phyloP scores from a whole-genome alignment of 2,329 filamentous ascomycete species.

The Domatiomyces catenatus region DNA sequence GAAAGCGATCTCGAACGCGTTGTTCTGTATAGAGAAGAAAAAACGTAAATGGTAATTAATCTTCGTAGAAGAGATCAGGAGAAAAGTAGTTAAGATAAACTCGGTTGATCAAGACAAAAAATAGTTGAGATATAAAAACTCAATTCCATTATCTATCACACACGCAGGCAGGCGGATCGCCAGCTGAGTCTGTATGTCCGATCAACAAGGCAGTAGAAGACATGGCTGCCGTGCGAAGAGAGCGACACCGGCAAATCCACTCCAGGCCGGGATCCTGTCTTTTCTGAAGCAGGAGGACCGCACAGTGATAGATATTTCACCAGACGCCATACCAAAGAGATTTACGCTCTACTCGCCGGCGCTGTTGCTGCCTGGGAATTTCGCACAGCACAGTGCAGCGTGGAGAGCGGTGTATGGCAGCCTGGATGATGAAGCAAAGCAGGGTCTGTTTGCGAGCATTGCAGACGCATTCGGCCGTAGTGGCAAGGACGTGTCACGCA shows the following conservation, averaged over 20 bases:
- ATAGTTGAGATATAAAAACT: no score
- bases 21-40: no score
- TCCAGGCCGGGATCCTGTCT: conserved; percentile 21
- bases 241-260: conserved; percentile 15
- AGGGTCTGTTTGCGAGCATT: conserved; percentile 29
- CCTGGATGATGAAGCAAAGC: conserved; percentile 19
- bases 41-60: no score
- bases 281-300: conserved; percentile 15
- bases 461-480: conserved; percentile 23
- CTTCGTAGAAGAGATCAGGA: no score
- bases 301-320: not conserved
- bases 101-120: no score
- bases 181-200: not conserved
- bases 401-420: conserved; percentile 20
- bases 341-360: conserved; percentile 44
- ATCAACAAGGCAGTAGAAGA: not conserved
- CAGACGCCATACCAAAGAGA: conserved; percentile 23
- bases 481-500: conserved; percentile 32
- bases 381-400: conserved; percentile 23
- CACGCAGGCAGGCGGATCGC: not conserved
- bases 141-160: no score
- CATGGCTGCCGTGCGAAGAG: not conserved
- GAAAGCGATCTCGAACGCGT: no score
- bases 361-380: conserved; percentile 38
- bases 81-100: no score